Evolutionary conservation across 768 basidiomycete species (phyloP), one percentile per base, ranked within the genome.

Genomic region (Scleroderma citrinum): DNA sequence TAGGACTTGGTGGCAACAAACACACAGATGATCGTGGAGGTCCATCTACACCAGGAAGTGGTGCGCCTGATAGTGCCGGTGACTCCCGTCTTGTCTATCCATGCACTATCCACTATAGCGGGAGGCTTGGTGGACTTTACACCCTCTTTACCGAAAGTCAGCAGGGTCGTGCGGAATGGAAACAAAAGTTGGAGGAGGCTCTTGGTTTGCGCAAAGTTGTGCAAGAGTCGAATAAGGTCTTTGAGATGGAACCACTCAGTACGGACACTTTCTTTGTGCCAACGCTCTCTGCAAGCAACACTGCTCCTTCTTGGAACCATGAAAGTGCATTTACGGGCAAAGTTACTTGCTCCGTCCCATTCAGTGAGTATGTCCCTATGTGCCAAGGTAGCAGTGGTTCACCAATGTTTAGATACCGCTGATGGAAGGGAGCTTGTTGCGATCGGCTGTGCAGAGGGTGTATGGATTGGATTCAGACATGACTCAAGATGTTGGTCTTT

Each of bases 321-420:
- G 87, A 90, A 45, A 83, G 75, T 50, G 73, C 82, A 12, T 85
- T 83, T 52, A 81, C 76, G 1, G 90, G 90, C 16, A 90, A 84
- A 62, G 94, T 96, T 36, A 96, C 94, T 3, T 96, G 94, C 61
- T 95, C 93, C 2, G 89, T 92, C 19, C 93, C 95, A 11, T 94
- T 98, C 67, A 85, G 92, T 81, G 39, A 63, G 71, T 59, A n/a
- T 1, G 10, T 45, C 35, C 26, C 44, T 43, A 13, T 19, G 12
- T 30, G 7, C 8, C 1, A 19, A 14, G 23, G 13, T 45, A 10
- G n/a, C 50, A 12, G 54, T 39, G 46, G 35, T 46, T 55, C 51
- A 60, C 42, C 10, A 29, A 13, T 44, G 26, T 46, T 30, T 57
- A 95, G 90, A 78, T 52, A 92, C 89, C 5, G 73, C 83, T 5